Conservation (phyloP, 805 yeast genomes). For the Komagataella pseudopastoris region DNA sequence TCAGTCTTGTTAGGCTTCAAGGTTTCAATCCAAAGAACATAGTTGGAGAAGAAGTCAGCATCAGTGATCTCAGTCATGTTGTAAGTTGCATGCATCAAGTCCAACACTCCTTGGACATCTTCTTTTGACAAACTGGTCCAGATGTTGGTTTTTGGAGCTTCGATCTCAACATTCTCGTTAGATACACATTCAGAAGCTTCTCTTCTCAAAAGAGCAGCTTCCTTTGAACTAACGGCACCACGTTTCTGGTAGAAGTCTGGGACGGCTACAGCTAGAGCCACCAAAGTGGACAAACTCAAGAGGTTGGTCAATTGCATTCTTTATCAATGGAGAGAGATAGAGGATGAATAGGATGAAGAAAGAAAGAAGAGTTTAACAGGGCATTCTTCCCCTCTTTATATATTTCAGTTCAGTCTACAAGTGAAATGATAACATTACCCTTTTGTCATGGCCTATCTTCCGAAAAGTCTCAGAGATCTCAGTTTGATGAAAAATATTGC, state of each 20-base stretch:
- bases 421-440: background rate
- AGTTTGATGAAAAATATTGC: background rate
- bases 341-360: background rate
- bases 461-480: background rate
- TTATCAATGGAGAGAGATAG: background rate
- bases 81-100: background rate
- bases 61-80: background rate
- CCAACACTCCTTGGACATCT: background rate
- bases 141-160: slow-evolving; percentile 2
- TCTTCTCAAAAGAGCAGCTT: background rate
- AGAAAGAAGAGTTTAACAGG: background rate
- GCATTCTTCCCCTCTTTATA: background rate
- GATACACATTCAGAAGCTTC: background rate
- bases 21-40: slow-evolving; percentile 4
- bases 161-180: background rate
- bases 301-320: background rate
- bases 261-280: background rate
- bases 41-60: slow-evolving; percentile 2
- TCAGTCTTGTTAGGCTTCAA: slow-evolving; percentile 14
- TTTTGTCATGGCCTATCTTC: background rate
- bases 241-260: background rate
- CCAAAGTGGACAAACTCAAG: background rate
- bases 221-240: background rate
- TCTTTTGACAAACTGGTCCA: slow-evolving; percentile 2
- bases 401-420: background rate